Conservation (phyloP, 371 early-diverging fungal species). For the Parasitella parasitica region DNA sequence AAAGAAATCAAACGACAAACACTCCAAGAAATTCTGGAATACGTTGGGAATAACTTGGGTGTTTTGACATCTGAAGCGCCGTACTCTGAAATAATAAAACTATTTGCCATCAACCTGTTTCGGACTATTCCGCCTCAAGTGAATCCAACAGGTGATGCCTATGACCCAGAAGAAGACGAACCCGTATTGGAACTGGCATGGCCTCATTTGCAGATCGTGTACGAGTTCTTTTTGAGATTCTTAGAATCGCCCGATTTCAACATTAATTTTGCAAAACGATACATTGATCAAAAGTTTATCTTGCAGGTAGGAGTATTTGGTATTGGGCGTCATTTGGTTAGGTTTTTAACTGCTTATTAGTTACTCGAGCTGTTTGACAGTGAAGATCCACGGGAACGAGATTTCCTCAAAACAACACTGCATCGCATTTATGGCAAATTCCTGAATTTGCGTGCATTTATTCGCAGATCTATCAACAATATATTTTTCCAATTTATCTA, state of each 20-base stretch:
- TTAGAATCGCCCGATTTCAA: constrained; percentile 96
- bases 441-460: constrained; percentile 93
- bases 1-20: constrained; percentile 95
- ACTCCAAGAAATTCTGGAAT: constrained; percentile 88
- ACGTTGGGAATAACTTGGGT: constrained; percentile 82
- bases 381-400: constrained; percentile 97
- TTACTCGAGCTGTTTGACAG: constrained; percentile 96
- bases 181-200: constrained; percentile 93
- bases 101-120: constrained; percentile 93
- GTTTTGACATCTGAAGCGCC: constrained; percentile 83
- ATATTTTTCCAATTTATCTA: constrained; percentile 97
- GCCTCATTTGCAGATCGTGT: constrained; percentile 97
- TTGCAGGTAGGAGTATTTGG: constrained; percentile 60
- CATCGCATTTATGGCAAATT: constrained; percentile 98
- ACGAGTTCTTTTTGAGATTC: constrained; percentile 95
- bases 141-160: constrained; percentile 93
- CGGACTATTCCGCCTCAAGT: constrained; percentile 95
- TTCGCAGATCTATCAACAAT: constrained; percentile 94
- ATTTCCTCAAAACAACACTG: constrained; percentile 94
- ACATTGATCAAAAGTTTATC: constrained; percentile 92
- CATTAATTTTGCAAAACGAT: constrained; percentile 91
- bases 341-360: constrained; percentile 13
- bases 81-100: constrained; percentile 88
- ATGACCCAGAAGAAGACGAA: constrained; percentile 98
- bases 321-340: background rate